Evolutionary conservation across 2,329 filamentous ascomycete species (phyloP).

Genomic region (Scolecobasidium constrictum): DNA sequence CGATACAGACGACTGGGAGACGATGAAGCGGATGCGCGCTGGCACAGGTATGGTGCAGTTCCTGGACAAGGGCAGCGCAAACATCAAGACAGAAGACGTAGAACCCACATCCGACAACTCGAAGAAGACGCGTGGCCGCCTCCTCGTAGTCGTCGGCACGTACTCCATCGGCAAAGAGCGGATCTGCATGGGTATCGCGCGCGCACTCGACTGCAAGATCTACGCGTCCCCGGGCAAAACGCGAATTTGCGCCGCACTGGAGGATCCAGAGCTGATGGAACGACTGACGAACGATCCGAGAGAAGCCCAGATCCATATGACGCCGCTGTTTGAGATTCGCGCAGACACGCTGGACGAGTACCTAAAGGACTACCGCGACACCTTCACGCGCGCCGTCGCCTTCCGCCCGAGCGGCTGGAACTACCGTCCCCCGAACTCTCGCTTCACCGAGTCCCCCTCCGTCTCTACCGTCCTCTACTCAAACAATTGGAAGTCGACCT

Average conservation of each 20-base stretch:
- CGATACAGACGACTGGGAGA: constrained; percentile 44
- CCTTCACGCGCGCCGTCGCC: constrained; percentile 78
- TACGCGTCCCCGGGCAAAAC: constrained; percentile 69
- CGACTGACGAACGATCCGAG: constrained; percentile 70
- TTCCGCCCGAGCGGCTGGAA: constrained; percentile 94
- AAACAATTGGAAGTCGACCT: constrained; percentile 65
- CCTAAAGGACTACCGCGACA: constrained; percentile 63
- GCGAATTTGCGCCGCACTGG: constrained; percentile 71
- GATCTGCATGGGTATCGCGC: constrained; percentile 85
- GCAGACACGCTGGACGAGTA: constrained; percentile 88
- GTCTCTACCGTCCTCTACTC: constrained; percentile 56
- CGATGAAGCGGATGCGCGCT: constrained; percentile 42
- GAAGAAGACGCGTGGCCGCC: constrained; percentile 43
- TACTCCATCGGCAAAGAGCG: constrained; percentile 98
- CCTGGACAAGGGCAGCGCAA: constrained; percentile 34
- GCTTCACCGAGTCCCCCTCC: constrained; percentile 50
- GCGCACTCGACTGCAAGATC: constrained; percentile 77
- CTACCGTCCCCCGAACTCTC: constrained; percentile 61
- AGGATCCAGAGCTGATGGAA: constrained; percentile 68
- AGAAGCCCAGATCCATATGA: constrained; percentile 95
- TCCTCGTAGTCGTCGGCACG: constrained; percentile 88
- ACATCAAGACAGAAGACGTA: constrained; percentile 23
- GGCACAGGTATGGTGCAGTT: constrained; percentile 54
- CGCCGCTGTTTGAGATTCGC: constrained; percentile 86
- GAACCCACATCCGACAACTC: constrained; percentile 20